Evolutionary conservation across 495 filamentous ascomycete genomes (phyloP), one percentile per base, ranked within the genome.

Genomic region (Bathelium albidoporum): DNA sequence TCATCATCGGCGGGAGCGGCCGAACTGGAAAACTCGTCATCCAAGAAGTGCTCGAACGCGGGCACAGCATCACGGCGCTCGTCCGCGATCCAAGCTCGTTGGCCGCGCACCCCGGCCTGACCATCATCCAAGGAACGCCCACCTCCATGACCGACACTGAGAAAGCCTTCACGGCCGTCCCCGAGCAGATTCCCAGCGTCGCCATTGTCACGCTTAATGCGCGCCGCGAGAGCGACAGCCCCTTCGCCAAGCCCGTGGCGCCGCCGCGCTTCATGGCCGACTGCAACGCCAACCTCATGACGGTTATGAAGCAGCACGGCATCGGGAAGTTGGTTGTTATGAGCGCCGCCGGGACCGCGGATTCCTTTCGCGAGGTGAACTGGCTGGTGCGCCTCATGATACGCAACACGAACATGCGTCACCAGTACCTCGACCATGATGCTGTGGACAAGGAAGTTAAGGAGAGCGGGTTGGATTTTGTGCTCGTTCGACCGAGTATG

Each of bases 1-100:
- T 80, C 58, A 60, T 79, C 65, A 62, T 77, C 62, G 78, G 78
- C 28, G 78, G 73, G 60, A 78, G 61, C 61, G 77, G 78, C 62
- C 73, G 74, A 59, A 80, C 75, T 52, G 78, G 78, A 63, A 65
- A 70, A 49, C 69, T 78, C 43, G 73, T 74, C 49, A 69, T 79
- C 58, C 68, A 74, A 60, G 72, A 77, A 68, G 72, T 74, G 31
- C 67, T 78, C n/a, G 44, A 72, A n/a, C 71, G 72, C 43, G 69
- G 69, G 66, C 74, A 79, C 65, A 74, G 68, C 22, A 62, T 80
- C 58, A 78, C 73, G 44, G 77, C 77, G 26, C 71, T 80, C 12
- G 73, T 77, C 64, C 73, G 78, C 55, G 72, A 73, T 24, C 28
- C 62, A 16, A 49, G 28, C 32, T 60, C 60, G 26, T 28, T 68